phyloP scores from a whole-genome alignment of 257 asterid species.

The Petunia secreta region DNA sequence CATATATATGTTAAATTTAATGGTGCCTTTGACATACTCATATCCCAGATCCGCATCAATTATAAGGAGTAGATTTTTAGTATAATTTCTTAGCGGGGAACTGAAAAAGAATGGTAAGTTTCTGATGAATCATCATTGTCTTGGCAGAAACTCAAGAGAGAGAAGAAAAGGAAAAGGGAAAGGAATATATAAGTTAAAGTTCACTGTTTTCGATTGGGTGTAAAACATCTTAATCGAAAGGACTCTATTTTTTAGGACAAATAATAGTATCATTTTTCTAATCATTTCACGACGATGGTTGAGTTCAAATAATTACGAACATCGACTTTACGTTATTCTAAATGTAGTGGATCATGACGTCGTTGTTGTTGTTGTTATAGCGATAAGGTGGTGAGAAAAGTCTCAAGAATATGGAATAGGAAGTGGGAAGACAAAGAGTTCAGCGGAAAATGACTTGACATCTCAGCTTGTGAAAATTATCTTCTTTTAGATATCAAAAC shows the following conservation, averaged over 20 bases:
- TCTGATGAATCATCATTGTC: background rate
- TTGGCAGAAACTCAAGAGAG: background rate
- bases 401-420: background rate
- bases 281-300: background rate
- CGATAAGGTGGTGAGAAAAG: background rate
- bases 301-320: background rate
- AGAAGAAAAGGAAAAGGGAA: background rate
- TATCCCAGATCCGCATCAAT: no score
- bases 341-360: conserved; percentile 15
- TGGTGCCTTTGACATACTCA: no score
- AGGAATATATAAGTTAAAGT: background rate
- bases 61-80: no score
- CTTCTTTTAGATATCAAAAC: background rate
- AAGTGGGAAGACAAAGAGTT: background rate
- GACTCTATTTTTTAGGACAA: background rate
- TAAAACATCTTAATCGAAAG: background rate
- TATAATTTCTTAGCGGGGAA: background rate
- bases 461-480: background rate
- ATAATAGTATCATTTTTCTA: conserved; percentile 3
- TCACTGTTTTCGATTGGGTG: background rate
- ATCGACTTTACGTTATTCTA: background rate
- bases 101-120: background rate
- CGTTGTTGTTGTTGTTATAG: conserved; percentile 1
- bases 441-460: background rate
- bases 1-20: no score